Conservation (phyloP, 1,284 basidiomycete genomes). For the Fomitopsis schrenkii region DNA sequence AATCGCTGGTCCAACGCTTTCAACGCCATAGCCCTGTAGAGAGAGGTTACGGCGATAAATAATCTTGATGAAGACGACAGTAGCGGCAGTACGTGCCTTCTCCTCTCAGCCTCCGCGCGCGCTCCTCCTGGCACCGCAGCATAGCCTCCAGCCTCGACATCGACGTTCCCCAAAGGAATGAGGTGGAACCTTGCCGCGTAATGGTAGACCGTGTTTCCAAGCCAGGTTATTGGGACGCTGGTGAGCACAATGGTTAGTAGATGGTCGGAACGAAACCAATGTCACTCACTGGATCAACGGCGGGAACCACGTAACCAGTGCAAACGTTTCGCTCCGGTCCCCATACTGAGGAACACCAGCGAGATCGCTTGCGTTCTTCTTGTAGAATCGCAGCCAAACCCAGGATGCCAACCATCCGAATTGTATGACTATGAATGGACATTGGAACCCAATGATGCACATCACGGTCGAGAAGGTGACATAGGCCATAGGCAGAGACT, state of each 20-base stretch:
- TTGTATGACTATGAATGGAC: conserved; percentile 95
- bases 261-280: conserved; percentile 30
- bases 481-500: conserved; percentile 93
- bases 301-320: conserved; percentile 96
- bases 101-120: conserved; percentile 89
- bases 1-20: conserved; percentile 94
- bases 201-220: conserved; percentile 68
- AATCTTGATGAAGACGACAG: neutral
- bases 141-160: conserved; percentile 74
- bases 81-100: conserved; percentile 53
- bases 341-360: conserved; percentile 68
- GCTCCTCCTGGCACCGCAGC: conserved; percentile 78
- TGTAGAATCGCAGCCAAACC: conserved; percentile 96
- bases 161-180: conserved; percentile 62
- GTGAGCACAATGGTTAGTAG: neutral
- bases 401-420: conserved; percentile 97
- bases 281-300: conserved; percentile 80
- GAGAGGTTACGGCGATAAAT: conserved; percentile 9
- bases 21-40: conserved; percentile 78
- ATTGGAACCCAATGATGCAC: conserved; percentile 85
- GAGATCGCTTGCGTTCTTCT: conserved; percentile 66
- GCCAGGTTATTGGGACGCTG: conserved; percentile 62
- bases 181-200: conserved; percentile 75
- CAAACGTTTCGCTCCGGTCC: conserved; percentile 94
- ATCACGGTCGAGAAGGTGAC: conserved; percentile 89